Conservation (phyloP, 192 early-diverging fungal genomes). For the Chytriomyces sp. region DNA sequence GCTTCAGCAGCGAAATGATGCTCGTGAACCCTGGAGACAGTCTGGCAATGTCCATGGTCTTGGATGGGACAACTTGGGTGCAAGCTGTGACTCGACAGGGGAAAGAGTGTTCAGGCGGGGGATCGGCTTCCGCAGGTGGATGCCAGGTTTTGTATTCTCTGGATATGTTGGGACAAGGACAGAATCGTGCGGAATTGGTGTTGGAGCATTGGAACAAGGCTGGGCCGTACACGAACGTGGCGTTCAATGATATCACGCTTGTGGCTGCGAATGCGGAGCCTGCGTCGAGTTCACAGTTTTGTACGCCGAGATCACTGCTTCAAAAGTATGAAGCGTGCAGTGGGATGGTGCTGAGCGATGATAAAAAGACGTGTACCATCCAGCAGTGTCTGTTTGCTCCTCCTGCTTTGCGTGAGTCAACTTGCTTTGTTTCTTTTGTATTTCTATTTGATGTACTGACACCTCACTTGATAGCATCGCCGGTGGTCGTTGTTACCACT, state of each 20-base stretch:
- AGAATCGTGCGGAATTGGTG: slow-evolving; percentile 8
- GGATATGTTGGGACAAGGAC: slow-evolving; percentile 3
- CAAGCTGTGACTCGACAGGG: not conserved
- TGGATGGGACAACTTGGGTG: not conserved
- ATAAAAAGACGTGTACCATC: slow-evolving; percentile 11
- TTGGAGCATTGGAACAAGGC: slow-evolving; percentile 6
- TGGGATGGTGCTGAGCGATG: not conserved
- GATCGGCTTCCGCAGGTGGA: not conserved
- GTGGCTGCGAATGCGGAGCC: not conserved
- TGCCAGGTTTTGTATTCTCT: not conserved
- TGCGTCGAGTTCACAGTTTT: not conserved
- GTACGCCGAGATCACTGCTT: not conserved
- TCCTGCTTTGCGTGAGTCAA: not conserved
- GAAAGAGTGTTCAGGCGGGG: not conserved
- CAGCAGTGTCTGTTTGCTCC: not conserved
- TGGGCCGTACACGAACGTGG: not conserved
- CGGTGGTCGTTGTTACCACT: not conserved
- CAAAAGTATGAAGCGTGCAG: not conserved
- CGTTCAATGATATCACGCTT: not conserved
- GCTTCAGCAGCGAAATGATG: slow-evolving; percentile 2
- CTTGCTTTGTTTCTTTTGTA: not conserved
- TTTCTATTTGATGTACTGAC: not conserved
- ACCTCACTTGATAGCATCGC: not conserved
- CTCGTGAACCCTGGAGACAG: not conserved
- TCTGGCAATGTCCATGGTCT: not conserved